Evolutionary conservation across 2,329 filamentous ascomycete species (phyloP).

Genomic region (Fusarium pseudonygamai): DNA sequence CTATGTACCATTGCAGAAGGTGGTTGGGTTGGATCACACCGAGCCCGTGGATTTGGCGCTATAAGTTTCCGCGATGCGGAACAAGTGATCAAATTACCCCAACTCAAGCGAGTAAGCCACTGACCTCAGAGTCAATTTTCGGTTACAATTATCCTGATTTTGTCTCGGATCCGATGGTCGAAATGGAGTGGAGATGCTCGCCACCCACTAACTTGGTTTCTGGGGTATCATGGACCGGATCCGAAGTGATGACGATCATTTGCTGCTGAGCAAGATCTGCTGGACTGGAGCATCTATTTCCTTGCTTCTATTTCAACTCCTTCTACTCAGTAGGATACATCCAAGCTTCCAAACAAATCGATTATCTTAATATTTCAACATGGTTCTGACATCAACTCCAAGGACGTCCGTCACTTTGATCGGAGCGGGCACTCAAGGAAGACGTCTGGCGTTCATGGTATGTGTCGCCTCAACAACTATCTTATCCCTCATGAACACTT

Average conservation of each 20-base stretch:
- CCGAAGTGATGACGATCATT: conserved; percentile 11
- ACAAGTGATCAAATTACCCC: neutral
- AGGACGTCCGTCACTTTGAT: conserved; percentile 39
- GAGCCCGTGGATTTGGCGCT: neutral
- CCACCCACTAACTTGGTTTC: neutral
- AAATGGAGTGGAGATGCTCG: conserved; percentile 4
- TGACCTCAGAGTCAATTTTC: neutral
- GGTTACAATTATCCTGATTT: neutral
- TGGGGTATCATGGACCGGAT: conserved; percentile 10
- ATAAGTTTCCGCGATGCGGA: neutral
- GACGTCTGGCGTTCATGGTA: conserved; percentile 47
- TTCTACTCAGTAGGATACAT: neutral
- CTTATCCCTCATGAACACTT: accelerated
- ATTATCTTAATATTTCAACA: neutral
- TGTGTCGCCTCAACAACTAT: neutral
- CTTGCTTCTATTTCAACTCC: neutral
- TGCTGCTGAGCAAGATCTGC: neutral
- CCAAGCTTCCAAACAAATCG: neutral
- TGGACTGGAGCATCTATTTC: neutral
- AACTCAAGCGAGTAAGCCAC: neutral
- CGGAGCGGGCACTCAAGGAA: conserved; percentile 46
- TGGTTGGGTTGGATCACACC: neutral
- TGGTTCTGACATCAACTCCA: conserved; percentile 22
- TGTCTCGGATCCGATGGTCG: conserved; percentile 23
- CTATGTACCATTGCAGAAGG: neutral